These are phyloP conservation scores for Lactarius sp. DNA, from an alignment of 768 basidiomycete genomes.

Conservation along the genomic window DNA sequence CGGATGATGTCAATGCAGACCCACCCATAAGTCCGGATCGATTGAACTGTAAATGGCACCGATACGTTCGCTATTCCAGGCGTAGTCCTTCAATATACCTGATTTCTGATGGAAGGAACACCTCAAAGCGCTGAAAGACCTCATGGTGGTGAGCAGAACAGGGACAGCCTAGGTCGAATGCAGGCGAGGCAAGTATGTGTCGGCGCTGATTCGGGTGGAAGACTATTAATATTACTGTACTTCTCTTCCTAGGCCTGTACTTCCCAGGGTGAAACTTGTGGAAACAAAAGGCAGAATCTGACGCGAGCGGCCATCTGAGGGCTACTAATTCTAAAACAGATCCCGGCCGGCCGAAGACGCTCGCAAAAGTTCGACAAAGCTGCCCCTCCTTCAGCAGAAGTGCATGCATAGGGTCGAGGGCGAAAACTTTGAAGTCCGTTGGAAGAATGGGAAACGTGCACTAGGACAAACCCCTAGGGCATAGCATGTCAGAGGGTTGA, in stretches of 20 bases:
- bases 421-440: too few relatives aligned
- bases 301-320: not conserved
- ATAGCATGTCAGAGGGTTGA: too few relatives aligned
- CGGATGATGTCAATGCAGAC: not conserved
- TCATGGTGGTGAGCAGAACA: not conserved
- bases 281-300: not conserved
- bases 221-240: too few relatives aligned
- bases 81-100: not conserved
- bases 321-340: too few relatives aligned
- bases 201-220: too few relatives aligned
- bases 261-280: not conserved
- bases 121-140: not conserved
- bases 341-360: not conserved
- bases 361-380: too few relatives aligned
- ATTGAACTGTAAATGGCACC: not conserved
- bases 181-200: not conserved
- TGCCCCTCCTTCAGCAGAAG: too few relatives aligned
- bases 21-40: not conserved
- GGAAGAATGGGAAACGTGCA: too few relatives aligned
- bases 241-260: too few relatives aligned
- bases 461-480: too few relatives aligned
- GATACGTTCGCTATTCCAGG: too few relatives aligned
- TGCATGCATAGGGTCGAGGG: too few relatives aligned
- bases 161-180: not conserved
- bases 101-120: not conserved